These are phyloP conservation scores for Sistotremastrum suecicum DNA, from an alignment of 768 basidiomycete genomes.

Conservation along the genomic window DNA sequence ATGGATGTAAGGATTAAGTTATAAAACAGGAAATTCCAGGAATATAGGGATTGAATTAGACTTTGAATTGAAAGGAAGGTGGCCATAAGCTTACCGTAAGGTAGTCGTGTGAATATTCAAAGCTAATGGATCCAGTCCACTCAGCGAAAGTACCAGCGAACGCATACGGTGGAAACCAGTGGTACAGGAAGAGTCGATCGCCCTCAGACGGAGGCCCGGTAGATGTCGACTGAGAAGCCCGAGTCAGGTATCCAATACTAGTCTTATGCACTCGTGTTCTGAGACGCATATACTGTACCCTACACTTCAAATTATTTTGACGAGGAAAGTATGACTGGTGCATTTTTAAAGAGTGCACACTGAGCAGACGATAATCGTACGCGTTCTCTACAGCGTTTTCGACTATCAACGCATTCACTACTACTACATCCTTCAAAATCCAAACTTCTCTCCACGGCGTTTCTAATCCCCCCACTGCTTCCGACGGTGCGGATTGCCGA, in stretches of 20 bases:
- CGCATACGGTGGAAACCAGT: constrained; percentile 2
- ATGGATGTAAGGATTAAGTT: background rate
- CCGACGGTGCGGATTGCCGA: no score
- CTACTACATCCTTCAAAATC: no score
- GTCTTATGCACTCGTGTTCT: no score
- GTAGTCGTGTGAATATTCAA: constrained; percentile 89
- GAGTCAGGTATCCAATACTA: constrained; percentile 37
- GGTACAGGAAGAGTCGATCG: constrained; percentile 86
- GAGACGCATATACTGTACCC: no score
- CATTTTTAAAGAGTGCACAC: no score
- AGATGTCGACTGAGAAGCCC: constrained; percentile 86
- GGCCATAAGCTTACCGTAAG: constrained; percentile 47
- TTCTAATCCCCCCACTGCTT: no score
- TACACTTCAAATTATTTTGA: no score
- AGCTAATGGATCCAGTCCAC: constrained; percentile 31
- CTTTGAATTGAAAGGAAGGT: background rate
- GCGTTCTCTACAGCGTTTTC: no score
- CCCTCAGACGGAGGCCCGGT: constrained; percentile 93
- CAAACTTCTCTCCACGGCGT: no score
- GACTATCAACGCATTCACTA: no score
- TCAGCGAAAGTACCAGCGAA: background rate
- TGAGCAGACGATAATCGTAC: no score
- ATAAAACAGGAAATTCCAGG: background rate
- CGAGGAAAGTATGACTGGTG: no score
- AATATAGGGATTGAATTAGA: background rate